phyloP scores from a whole-genome alignment of 768 basidiomycete species.

The Lanmaoa pseudosensibilis region DNA sequence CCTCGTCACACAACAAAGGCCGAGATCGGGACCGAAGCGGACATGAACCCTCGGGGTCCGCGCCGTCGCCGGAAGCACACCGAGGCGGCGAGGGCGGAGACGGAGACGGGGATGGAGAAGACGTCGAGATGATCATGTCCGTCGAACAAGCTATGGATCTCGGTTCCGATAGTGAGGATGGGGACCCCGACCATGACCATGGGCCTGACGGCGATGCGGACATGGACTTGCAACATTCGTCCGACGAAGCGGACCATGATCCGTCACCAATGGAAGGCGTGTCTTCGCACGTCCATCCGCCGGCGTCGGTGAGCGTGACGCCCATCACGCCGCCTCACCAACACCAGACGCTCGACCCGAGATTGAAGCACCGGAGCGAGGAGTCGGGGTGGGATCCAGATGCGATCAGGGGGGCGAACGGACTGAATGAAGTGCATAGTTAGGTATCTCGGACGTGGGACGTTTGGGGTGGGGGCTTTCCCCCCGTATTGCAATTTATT shows the following conservation, averaged over 20 bases:
- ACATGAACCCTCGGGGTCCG: slow-evolving; percentile 15
- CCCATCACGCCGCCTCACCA: slow-evolving; percentile 32
- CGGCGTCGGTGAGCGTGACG: slow-evolving; percentile 31
- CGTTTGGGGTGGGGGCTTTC: neutral
- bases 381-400: slow-evolving; percentile 31
- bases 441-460: slow-evolving; percentile 1
- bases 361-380: slow-evolving; percentile 32
- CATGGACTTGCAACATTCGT: slow-evolving; percentile 29
- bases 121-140: slow-evolving; percentile 37
- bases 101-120: slow-evolving; percentile 22
- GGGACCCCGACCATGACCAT: slow-evolving; percentile 10
- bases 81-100: slow-evolving; percentile 5
- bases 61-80: slow-evolving; percentile 10
- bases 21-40: slow-evolving; percentile 6
- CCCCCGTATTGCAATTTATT: slow-evolving; percentile 13
- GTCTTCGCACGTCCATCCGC: slow-evolving; percentile 25
- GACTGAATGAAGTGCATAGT: slow-evolving; percentile 18
- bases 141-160: slow-evolving; percentile 49
- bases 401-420: slow-evolving; percentile 13
- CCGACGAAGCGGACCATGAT: slow-evolving; percentile 28
- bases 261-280: slow-evolving; percentile 37
- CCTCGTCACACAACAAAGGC: slow-evolving; percentile 9
- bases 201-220: slow-evolving; percentile 15
- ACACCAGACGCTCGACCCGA: slow-evolving; percentile 25
- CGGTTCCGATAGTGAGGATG: slow-evolving; percentile 37